Percentiles rank a stretch among this genome's conserved stretches.
Conservation (phyloP, 352 stramenopile species). For the Phytophthora idaei region DNA sequence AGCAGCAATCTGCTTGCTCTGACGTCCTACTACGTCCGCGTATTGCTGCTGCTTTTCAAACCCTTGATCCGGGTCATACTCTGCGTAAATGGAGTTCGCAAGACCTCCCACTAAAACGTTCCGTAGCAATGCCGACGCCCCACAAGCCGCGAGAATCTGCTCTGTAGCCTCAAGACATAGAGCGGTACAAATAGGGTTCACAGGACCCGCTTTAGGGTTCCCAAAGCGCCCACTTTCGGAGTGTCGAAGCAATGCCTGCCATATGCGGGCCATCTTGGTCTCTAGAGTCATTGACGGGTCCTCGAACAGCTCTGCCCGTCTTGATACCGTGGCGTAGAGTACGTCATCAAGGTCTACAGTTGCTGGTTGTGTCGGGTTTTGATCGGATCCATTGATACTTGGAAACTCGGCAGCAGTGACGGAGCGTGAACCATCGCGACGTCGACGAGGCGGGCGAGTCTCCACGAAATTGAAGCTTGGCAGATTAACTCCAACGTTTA, state of each 20-base stretch:
- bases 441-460: slow-evolving; percentile 19
- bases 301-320: slow-evolving; percentile 21
- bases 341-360: slow-evolving; percentile 30
- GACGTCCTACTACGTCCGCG: slow-evolving; percentile 39
- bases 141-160: slow-evolving; percentile 42
- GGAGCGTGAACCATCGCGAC: slow-evolving; percentile 10
- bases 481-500: slow-evolving; percentile 40
- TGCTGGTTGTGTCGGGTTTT: background rate
- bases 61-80: slow-evolving; percentile 47
- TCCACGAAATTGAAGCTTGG: slow-evolving; percentile 78
- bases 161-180: slow-evolving; percentile 59
- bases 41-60: slow-evolving; percentile 51
- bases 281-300: slow-evolving; percentile 40
- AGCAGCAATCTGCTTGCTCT: slow-evolving; percentile 28
- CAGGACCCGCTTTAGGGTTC: slow-evolving; percentile 21
- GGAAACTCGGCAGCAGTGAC: slow-evolving; percentile 13
- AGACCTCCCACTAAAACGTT: slow-evolving; percentile 61
- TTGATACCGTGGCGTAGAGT: slow-evolving; percentile 23
- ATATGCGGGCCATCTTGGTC: slow-evolving; percentile 56
- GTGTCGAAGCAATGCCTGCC: slow-evolving; percentile 64
- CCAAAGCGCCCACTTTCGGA: slow-evolving; percentile 63
- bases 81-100: slow-evolving; percentile 64
- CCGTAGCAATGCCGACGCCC: slow-evolving; percentile 42
- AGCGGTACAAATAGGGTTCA: slow-evolving; percentile 64
- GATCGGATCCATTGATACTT: slow-evolving; percentile 7